Evolutionary conservation across 345 rosid species (phyloP), one percentile per base, ranked within the genome.

Genomic region (Crucihimalaya himalaica): DNA sequence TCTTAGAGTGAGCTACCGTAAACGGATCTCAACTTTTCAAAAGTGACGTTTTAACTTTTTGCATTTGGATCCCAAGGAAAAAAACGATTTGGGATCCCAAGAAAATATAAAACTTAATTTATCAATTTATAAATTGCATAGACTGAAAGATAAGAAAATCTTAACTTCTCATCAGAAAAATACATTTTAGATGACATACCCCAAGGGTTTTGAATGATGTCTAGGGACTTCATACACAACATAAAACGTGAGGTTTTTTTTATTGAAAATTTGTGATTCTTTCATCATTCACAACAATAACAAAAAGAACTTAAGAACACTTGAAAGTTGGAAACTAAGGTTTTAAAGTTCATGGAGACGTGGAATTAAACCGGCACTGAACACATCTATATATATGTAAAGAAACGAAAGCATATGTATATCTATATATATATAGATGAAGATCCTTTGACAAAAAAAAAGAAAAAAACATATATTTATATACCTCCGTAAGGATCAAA

Each of bases 401-500:
- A 54, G 20, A 46, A 43, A 76, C 6, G n/a, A 31, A 18, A 27
- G 43, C 28, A 29, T 59, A 11, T 63, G 28, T 28, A 31, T 54
- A 55, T 59, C 15, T 63, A 37, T 28, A 31, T 54, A 55, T 32
- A 47, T 31, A 28, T 43, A n/a, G n/a, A n/a, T n/a, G n/a, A n/a
- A n/a, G n/a, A n/a, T n/a, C n/a, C n/a, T n/a, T n/a, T n/a, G n/a
- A n/a, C n/a, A n/a, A n/a, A n/a, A n/a, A n/a, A n/a, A n/a, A n/a
- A n/a, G n/a, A n/a, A n/a, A n/a, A n/a, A n/a, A n/a, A n/a, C n/a
- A n/a, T n/a, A n/a, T n/a, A n/a, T n/a, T n/a, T n/a, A n/a, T 25
- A 53, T 79, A 93, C 98, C 96, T 81, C 86, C 82, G 74, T 72
- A 83, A 54, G 82, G 90, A 74, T 85, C 92, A 75, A 62, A 79